Evolutionary conservation across 2,329 filamentous ascomycete genomes (phyloP).

Genomic region (Epichloe sibirici): DNA sequence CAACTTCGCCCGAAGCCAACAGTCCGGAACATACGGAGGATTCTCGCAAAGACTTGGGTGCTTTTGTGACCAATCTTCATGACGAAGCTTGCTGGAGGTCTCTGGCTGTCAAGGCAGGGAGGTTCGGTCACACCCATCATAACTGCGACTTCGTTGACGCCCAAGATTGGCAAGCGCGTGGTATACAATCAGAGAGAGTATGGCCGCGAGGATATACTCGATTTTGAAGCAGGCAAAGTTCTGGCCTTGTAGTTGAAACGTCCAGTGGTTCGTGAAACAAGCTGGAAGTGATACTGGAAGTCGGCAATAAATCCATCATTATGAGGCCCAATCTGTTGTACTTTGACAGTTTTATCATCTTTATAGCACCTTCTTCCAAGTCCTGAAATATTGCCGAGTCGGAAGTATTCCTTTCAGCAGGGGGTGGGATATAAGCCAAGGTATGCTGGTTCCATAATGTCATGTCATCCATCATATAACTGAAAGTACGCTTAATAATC

Average conservation of each 20-base stretch:
- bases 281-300: too few species aligned
- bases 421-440: too few species aligned
- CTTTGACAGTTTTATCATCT: too few species aligned
- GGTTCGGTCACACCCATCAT: constrained; percentile 36
- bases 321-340: too few species aligned
- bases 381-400: too few species aligned
- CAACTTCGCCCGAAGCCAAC: neutral
- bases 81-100: constrained; percentile 24
- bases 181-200: constrained; percentile 25
- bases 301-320: too few species aligned
- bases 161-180: constrained; percentile 11
- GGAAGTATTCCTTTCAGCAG: too few species aligned
- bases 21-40: neutral
- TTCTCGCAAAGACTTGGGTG: constrained; percentile 7
- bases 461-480: too few species aligned
- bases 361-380: too few species aligned
- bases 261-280: too few species aligned
- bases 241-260: neutral
- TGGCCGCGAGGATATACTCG: neutral
- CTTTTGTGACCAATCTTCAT: constrained; percentile 30
- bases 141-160: constrained; percentile 26
- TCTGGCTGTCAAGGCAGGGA: constrained; percentile 27
- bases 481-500: too few species aligned
- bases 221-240: neutral
- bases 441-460: too few species aligned